These are phyloP conservation scores for Aureobasidium sp. DNA, from an alignment of 2,329 filamentous ascomycete genomes.

Conservation along the genomic window DNA sequence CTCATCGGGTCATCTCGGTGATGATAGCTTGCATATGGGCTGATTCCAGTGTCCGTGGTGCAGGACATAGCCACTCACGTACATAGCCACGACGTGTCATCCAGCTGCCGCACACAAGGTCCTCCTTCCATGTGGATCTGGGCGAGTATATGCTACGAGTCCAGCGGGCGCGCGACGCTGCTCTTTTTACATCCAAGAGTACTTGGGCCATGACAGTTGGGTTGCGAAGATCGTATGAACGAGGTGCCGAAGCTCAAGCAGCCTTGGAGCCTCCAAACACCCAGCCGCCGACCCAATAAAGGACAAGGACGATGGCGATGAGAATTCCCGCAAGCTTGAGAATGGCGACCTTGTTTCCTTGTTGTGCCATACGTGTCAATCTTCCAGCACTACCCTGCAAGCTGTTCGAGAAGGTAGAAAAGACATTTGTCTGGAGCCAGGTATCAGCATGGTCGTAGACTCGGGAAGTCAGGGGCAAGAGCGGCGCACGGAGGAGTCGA, in stretches of 20 bases:
- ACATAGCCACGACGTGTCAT: not conserved
- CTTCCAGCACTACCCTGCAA: conserved; percentile 78
- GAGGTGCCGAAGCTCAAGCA: not conserved
- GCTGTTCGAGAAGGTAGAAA: conserved; percentile 75
- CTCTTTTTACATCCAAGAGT: too few species aligned
- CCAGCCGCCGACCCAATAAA: conserved; percentile 59
- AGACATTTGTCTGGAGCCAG: conserved; percentile 67
- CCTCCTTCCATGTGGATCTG: too few species aligned
- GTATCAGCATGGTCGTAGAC: not conserved
- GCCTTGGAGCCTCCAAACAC: conserved; percentile 22
- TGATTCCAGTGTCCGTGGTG: not conserved
- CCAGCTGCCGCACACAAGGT: too few species aligned
- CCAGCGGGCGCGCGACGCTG: not conserved
- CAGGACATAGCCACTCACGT: not conserved
- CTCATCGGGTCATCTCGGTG: not conserved
- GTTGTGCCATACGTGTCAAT: conserved; percentile 81
- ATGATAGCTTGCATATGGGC: not conserved
- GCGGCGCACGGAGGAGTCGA: conserved; percentile 71
- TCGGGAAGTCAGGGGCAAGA: not conserved
- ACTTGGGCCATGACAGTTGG: too few species aligned
- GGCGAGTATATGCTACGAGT: not conserved
- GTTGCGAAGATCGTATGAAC: not conserved
- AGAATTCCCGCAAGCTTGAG: conserved; percentile 83
- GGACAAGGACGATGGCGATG: conserved; percentile 60
- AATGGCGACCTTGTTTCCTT: conserved; percentile 85